A percentile compares a stretch with the other conserved stretches of the same genome.
phyloP scores from a whole-genome alignment of 192 early-diverging fungal genomes.

The Entomortierella beljakovae region DNA sequence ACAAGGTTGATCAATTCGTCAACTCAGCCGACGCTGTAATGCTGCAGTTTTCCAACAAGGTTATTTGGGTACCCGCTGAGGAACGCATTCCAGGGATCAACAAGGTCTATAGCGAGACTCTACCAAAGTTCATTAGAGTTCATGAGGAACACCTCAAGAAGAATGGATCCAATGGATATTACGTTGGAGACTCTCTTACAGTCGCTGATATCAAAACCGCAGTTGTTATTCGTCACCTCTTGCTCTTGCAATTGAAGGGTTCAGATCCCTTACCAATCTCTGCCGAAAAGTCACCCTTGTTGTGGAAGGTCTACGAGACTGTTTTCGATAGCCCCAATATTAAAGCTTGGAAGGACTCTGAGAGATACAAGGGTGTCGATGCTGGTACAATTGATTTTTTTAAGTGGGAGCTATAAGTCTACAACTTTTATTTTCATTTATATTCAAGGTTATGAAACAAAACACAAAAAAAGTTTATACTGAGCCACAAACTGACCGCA shows the following conservation, averaged over 20 bases:
- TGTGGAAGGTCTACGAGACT: slow-evolving; percentile 22
- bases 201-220: slow-evolving; percentile 33
- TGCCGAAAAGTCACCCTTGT: slow-evolving; percentile 9
- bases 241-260: slow-evolving; percentile 20
- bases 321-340: neutral
- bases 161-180: slow-evolving; percentile 69
- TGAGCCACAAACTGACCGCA: no score
- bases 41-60: slow-evolving; percentile 12
- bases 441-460: no score
- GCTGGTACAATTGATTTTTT: slow-evolving; percentile 11
- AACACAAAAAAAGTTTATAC: no score
- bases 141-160: slow-evolving; percentile 58
- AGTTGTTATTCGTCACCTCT: slow-evolving; percentile 6
- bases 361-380: slow-evolving; percentile 6
- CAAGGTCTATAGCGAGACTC: slow-evolving; percentile 17
- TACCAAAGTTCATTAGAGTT: slow-evolving; percentile 17
- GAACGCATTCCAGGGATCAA: slow-evolving; percentile 38
- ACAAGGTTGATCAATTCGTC: slow-evolving; percentile 45
- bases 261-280: slow-evolving; percentile 3
- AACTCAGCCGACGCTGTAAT: slow-evolving; percentile 33
- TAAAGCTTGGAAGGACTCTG: neutral
- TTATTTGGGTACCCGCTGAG: slow-evolving; percentile 17
- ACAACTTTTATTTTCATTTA: no score
- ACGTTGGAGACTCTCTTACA: slow-evolving; percentile 56
- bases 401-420: no score